Percentiles rank a stretch among this genome's conserved stretches.
Evolutionary conservation across 495 filamentous ascomycete genomes (phyloP).

Genomic region (Paragyromitra xinjiangensis): DNA sequence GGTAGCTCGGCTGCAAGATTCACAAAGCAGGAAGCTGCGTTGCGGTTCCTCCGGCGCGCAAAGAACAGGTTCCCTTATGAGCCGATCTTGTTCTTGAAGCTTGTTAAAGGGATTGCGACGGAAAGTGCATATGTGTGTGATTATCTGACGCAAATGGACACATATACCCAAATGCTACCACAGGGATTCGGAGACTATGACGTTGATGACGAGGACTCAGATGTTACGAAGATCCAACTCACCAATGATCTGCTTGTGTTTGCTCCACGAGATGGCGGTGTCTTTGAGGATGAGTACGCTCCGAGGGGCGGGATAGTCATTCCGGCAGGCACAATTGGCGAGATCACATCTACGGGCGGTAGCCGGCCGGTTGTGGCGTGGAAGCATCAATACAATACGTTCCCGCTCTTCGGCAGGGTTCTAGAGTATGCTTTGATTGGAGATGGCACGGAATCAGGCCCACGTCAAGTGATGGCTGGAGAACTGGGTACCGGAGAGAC

Average conservation of each 20-base stretch:
- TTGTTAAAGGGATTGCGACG: slow-evolving; percentile 69
- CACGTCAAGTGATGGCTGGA: slow-evolving; percentile 34
- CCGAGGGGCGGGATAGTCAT: slow-evolving; percentile 63
- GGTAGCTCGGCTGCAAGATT: slow-evolving; percentile 50
- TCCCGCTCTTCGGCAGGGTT: slow-evolving; percentile 79
- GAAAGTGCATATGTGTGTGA: slow-evolving; percentile 58
- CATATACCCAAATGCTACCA: slow-evolving; percentile 77
- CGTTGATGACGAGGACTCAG: slow-evolving; percentile 82
- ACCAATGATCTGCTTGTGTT: slow-evolving; percentile 66
- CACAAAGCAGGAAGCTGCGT: slow-evolving; percentile 34
- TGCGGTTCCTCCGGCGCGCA: slow-evolving; percentile 60
- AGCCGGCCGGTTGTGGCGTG: slow-evolving; percentile 68
- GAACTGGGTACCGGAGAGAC: slow-evolving; percentile 62
- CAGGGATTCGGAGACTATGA: slow-evolving; percentile 73
- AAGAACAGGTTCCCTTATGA: slow-evolving; percentile 86
- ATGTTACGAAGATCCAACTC: slow-evolving; percentile 72
- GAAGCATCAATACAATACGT: slow-evolving; percentile 76
- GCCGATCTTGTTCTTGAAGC: slow-evolving; percentile 76
- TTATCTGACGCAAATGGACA: slow-evolving; percentile 70
- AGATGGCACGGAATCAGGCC: slow-evolving; percentile 43
- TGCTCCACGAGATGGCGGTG: slow-evolving; percentile 52
- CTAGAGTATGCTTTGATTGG: slow-evolving; percentile 66
- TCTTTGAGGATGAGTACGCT: slow-evolving; percentile 52
- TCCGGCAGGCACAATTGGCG: slow-evolving; percentile 72
- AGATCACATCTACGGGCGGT: slow-evolving; percentile 65